Conservation (phyloP, 2,329 filamentous ascomycete genomes). For the Clarireedia hainanense region DNA sequence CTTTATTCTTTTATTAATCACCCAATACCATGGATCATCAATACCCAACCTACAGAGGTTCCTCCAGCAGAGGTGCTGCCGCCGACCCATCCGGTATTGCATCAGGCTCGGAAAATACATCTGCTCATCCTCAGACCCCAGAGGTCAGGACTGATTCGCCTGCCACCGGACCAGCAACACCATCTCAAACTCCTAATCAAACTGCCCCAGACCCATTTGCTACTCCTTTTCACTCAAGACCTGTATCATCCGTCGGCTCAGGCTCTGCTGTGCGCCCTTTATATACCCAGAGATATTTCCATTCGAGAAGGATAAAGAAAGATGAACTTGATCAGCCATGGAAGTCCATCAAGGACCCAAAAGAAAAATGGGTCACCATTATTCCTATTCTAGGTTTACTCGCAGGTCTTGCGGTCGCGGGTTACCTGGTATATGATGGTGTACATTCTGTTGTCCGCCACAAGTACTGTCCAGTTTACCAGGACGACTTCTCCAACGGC, state of each 20-base stretch:
- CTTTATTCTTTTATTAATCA: not conserved
- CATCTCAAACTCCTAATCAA: constrained; percentile 13
- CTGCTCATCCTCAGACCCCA: constrained; percentile 31
- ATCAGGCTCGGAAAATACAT: no score
- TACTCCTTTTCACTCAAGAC: constrained; percentile 35
- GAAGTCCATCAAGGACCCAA: constrained; percentile 63
- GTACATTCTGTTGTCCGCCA: constrained; percentile 63
- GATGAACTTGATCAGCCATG: constrained; percentile 71
- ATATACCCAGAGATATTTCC: constrained; percentile 23
- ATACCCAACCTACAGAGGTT: constrained; percentile 12
- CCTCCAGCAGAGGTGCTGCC: constrained; percentile 11
- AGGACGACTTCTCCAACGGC: constrained; percentile 42
- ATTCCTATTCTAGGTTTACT: constrained; percentile 65
- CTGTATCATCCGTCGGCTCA: constrained; percentile 35
- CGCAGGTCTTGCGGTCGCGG: constrained; percentile 60
- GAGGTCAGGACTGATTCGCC: constrained; percentile 27
- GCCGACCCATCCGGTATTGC: no score
- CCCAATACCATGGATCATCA: not conserved
- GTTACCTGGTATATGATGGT: constrained; percentile 69
- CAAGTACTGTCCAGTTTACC: constrained; percentile 46
- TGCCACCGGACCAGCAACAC: no score
- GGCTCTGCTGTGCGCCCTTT: constrained; percentile 30
- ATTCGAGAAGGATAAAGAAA: constrained; percentile 50
- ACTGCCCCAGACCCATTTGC: constrained; percentile 25
- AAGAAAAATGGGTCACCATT: constrained; percentile 82